These are phyloP conservation scores for Ceratocystis huliohia DNA, from an alignment of 2,329 filamentous ascomycete genomes.

Conservation along the genomic window DNA sequence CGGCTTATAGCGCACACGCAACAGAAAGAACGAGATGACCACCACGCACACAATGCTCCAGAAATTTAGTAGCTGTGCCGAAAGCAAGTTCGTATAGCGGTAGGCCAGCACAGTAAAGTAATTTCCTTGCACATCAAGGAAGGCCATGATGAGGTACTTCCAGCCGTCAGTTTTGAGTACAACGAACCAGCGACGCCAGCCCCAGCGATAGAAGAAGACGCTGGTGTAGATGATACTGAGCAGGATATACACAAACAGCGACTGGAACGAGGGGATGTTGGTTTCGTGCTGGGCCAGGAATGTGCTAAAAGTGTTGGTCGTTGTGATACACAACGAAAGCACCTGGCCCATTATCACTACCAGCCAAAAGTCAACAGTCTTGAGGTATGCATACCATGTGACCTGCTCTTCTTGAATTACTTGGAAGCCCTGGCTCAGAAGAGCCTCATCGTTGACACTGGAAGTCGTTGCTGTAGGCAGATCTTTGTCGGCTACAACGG, in stretches of 20 bases:
- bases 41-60: slow-evolving; percentile 96
- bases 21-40: slow-evolving; percentile 64
- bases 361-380: slow-evolving; percentile 77
- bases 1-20: slow-evolving; percentile 79
- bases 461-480: slow-evolving; percentile 5
- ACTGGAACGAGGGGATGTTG: slow-evolving; percentile 88
- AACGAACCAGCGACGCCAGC: slow-evolving; percentile 53
- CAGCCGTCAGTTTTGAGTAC: slow-evolving; percentile 63
- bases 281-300: slow-evolving; percentile 54
- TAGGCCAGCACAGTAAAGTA: slow-evolving; percentile 97
- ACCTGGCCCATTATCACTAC: slow-evolving; percentile 71
- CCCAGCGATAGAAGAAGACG: slow-evolving; percentile 67
- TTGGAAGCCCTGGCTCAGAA: slow-evolving; percentile 40
- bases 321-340: slow-evolving; percentile 78
- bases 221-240: slow-evolving; percentile 71
- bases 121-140: slow-evolving; percentile 91
- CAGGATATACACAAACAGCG: slow-evolving; percentile 85
- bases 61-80: slow-evolving; percentile 92
- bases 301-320: slow-evolving; percentile 78
- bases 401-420: slow-evolving; percentile 41
- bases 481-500: slow-evolving; percentile 18
- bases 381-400: slow-evolving; percentile 61
- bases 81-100: slow-evolving; percentile 80
- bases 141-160: slow-evolving; percentile 87
- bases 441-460: slow-evolving; percentile 27